phyloP scores from a whole-genome alignment of 352 stramenopile species.

The Phytophthora chlamydospora region DNA sequence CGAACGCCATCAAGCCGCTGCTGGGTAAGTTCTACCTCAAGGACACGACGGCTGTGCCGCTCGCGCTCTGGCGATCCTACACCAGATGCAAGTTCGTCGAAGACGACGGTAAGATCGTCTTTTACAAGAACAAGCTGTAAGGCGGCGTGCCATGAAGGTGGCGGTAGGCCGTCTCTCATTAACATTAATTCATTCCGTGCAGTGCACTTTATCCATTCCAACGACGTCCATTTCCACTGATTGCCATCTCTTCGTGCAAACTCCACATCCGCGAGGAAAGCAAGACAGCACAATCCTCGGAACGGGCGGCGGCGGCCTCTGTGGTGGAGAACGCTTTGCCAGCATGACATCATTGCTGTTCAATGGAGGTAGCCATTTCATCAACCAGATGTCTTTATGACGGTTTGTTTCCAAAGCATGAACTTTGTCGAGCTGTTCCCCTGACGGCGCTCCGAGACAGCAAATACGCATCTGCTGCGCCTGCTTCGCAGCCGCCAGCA shows the following conservation, averaged over 20 bases:
- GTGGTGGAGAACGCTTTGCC: background rate
- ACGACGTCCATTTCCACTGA: constrained; percentile 13
- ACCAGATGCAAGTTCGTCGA: constrained; percentile 96
- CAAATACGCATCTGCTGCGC: too few relatives aligned
- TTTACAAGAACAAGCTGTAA: constrained; percentile 85
- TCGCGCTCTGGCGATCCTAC: constrained; percentile 93
- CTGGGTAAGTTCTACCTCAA: constrained; percentile 97
- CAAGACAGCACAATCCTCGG: background rate
- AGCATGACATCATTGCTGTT: background rate
- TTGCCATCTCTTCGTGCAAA: background rate
- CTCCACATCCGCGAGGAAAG: too few relatives aligned
- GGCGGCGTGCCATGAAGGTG: constrained; percentile 4
- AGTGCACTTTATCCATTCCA: constrained; percentile 18
- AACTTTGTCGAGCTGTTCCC: too few relatives aligned
- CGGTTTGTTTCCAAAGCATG: too few relatives aligned
- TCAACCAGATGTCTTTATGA: too few relatives aligned
- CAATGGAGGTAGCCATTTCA: constrained; percentile 11
- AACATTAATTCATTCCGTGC: constrained; percentile 35
- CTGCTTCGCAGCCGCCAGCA: too few relatives aligned
- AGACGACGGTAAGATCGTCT: constrained; percentile 90
- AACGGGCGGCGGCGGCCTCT: background rate
- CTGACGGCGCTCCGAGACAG: too few relatives aligned
- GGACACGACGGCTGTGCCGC: constrained; percentile 88
- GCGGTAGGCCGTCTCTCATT: constrained; percentile 14
- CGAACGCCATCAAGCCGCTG: constrained; percentile 91